Evolutionary conservation across 1,139 yeast species (phyloP).

Genomic region (Blastobotrys elegans): DNA sequence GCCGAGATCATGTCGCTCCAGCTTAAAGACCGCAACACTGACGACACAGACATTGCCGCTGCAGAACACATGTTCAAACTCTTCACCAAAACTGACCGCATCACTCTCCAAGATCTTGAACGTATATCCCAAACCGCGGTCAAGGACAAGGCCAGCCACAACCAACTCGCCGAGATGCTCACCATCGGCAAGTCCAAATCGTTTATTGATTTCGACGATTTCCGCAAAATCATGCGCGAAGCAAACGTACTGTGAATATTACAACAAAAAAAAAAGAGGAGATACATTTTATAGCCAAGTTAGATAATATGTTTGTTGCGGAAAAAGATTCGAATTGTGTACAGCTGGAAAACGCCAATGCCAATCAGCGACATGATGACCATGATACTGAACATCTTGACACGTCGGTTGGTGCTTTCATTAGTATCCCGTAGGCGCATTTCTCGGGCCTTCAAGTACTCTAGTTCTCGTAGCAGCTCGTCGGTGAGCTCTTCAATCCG

Average conservation of each 20-base stretch:
- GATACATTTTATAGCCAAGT: too few relatives aligned
- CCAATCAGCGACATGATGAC: constrained; percentile 65
- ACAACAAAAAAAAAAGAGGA: background rate
- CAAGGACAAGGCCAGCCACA: constrained; percentile 29
- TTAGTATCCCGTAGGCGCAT: constrained; percentile 92
- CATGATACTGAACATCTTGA: constrained; percentile 73
- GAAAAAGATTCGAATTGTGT: constrained; percentile 87
- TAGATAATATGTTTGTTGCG: constrained; percentile 89
- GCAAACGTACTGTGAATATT: constrained; percentile 15
- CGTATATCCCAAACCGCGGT: constrained; percentile 25
- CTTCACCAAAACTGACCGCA: constrained; percentile 23
- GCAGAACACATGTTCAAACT: constrained; percentile 25
- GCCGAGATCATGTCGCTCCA: constrained; percentile 18
- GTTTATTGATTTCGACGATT: constrained; percentile 21
- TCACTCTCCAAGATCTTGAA: constrained; percentile 26
- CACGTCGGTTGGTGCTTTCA: constrained; percentile 81
- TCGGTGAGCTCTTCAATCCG: constrained; percentile 75
- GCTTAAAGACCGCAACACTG: constrained; percentile 9
- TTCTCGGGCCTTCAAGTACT: constrained; percentile 81
- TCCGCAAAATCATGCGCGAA: constrained; percentile 22
- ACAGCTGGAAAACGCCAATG: constrained; percentile 88
- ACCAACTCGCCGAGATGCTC: constrained; percentile 34
- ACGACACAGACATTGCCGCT: too few relatives aligned
- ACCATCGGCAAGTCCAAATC: constrained; percentile 22
- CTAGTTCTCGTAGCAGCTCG: constrained; percentile 73